Conservation (phyloP, 495 filamentous ascomycete species). For the Aspergillus leporis region DNA sequence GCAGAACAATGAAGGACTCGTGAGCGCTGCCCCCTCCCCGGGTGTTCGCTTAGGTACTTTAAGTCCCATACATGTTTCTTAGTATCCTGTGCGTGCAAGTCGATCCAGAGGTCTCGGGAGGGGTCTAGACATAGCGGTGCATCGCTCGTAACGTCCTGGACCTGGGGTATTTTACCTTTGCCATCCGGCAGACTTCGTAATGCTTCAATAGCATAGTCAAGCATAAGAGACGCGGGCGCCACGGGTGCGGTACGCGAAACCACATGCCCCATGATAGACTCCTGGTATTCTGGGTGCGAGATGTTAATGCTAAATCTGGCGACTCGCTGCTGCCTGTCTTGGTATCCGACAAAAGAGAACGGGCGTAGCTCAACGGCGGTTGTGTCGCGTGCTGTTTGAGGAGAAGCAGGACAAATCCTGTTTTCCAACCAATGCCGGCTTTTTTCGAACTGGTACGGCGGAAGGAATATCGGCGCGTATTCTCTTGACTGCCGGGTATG, state of each 20-base stretch:
- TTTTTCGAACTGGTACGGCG: slow-evolving; percentile 58
- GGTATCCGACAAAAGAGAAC: slow-evolving; percentile 44
- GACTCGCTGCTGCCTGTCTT: slow-evolving; percentile 31
- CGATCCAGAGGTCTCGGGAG: slow-evolving; percentile 38
- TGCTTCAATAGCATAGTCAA: slow-evolving; percentile 53
- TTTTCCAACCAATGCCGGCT: slow-evolving; percentile 42
- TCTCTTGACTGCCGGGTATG: slow-evolving; percentile 37
- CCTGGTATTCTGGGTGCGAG: slow-evolving; percentile 33
- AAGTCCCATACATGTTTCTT: slow-evolving; percentile 27
- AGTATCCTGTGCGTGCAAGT: slow-evolving; percentile 22
- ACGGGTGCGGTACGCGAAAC: slow-evolving; percentile 49
- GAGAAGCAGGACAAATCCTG: slow-evolving; percentile 15
- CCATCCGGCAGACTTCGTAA: slow-evolving; percentile 32
- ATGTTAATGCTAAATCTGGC: slow-evolving; percentile 54
- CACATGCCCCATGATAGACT: slow-evolving; percentile 41
- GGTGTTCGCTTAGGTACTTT: slow-evolving; percentile 13
- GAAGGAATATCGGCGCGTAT: slow-evolving; percentile 41
- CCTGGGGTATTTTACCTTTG: slow-evolving; percentile 28
- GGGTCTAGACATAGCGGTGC: slow-evolving; percentile 42
- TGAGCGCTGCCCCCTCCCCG: neutral
- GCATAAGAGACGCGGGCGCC: slow-evolving; percentile 46
- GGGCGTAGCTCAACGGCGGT: slow-evolving; percentile 8
- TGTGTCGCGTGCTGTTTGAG: no score
- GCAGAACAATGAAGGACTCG: slow-evolving; percentile 18
- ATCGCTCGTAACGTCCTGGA: slow-evolving; percentile 40